These are phyloP conservation scores for Backusella luteola DNA, from an alignment of 192 early-diverging fungal species.

Conservation along the genomic window DNA sequence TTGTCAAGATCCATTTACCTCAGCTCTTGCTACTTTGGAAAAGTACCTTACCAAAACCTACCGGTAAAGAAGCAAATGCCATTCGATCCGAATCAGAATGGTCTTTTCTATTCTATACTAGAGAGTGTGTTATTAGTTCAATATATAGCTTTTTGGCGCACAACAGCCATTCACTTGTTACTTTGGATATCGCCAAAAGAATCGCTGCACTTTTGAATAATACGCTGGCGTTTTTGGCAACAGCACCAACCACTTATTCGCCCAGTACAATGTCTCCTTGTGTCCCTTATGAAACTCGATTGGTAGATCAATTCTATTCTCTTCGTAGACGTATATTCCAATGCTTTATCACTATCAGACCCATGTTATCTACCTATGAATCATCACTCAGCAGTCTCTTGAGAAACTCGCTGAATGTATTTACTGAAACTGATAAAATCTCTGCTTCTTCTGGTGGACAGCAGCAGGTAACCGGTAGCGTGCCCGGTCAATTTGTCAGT, in stretches of 20 bases:
- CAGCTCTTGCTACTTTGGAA: conserved; percentile 82
- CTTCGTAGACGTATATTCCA: conserved; percentile 66
- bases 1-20: conserved; percentile 76
- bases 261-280: conserved; percentile 38
- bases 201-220: conserved; percentile 74
- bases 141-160: conserved; percentile 71
- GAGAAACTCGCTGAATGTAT: conserved; percentile 44
- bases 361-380: conserved; percentile 54
- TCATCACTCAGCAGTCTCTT: conserved; percentile 45
- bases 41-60: conserved; percentile 68
- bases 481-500: conserved; percentile 45
- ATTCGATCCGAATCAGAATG: conserved; percentile 63
- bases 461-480: conserved; percentile 45
- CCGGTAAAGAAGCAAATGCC: conserved; percentile 61
- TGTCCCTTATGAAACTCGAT: conserved; percentile 42
- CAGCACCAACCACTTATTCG: conserved; percentile 50
- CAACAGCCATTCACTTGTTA: conserved; percentile 61
- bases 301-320: conserved; percentile 52
- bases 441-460: conserved; percentile 42
- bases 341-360: conserved; percentile 64
- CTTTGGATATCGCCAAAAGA: conserved; percentile 76
- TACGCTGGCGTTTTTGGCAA: conserved; percentile 57
- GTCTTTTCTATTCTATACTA: conserved; percentile 52
- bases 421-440: conserved; percentile 55
- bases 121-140: conserved; percentile 68